A percentile compares a stretch with the other conserved stretches of the same genome.
These are phyloP conservation scores for Gentiana macrophylla DNA, from an alignment of 257 asterid genomes.

Conservation along the genomic window DNA sequence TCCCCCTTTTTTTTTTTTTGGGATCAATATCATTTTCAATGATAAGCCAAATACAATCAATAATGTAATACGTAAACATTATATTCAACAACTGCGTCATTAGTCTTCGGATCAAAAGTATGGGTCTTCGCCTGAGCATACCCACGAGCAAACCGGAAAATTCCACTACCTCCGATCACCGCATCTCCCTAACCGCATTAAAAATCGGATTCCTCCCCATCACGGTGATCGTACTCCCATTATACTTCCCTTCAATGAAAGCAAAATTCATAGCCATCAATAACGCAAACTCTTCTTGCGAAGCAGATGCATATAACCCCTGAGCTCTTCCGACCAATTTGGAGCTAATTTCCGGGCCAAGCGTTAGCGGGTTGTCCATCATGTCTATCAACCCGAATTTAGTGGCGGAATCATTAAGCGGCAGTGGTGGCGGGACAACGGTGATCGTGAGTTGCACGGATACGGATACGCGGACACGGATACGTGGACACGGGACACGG, in stretches of 20 bases:
- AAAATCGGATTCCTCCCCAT: constrained; percentile 43
- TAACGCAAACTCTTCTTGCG: constrained; percentile 12
- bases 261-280: constrained; percentile 22
- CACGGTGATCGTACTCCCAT: constrained; percentile 18
- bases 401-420: constrained; percentile 1
- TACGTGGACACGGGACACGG: too few species aligned
- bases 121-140: constrained; percentile 52
- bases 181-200: constrained; percentile 43
- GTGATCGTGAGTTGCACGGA: too few species aligned
- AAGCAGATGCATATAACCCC: constrained; percentile 18
- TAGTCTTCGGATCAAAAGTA: constrained; percentile 21
- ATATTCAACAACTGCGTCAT: constrained; percentile 58
- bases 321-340: constrained; percentile 13
- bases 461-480: too few species aligned
- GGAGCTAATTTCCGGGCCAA: constrained; percentile 11
- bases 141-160: constrained; percentile 54
- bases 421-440: constrained; percentile 8
- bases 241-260: constrained; percentile 12
- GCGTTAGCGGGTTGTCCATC: constrained; percentile 16
- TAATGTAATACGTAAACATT: constrained; percentile 43
- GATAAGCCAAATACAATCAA: constrained; percentile 6
- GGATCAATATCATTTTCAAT: too few species aligned
- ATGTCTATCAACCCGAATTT: constrained; percentile 11
- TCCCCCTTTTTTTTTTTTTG: too few species aligned
- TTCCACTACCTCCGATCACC: constrained; percentile 62